Evolutionary conservation across 2,329 filamentous ascomycete genomes (phyloP).

Genomic region (Teratosphaeria gauchensis): DNA sequence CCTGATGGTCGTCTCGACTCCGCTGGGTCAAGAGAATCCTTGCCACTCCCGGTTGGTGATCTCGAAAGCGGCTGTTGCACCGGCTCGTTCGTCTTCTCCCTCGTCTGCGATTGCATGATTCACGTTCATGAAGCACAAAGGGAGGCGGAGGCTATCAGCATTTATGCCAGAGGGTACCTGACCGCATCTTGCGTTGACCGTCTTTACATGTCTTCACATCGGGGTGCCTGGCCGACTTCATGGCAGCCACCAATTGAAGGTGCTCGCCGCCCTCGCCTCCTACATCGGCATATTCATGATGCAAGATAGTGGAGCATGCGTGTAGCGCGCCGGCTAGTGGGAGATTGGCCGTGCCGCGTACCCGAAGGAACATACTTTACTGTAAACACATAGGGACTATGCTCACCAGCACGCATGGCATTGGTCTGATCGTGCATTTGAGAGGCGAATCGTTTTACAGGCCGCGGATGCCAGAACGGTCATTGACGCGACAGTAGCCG

Average conservation of each 20-base stretch:
- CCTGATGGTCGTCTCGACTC: neutral
- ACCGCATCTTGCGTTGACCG: neutral
- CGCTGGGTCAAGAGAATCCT: neutral
- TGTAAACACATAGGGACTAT: no score
- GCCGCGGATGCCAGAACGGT: no score
- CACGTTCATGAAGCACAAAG: neutral
- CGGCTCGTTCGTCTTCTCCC: neutral
- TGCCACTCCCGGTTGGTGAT: neutral
- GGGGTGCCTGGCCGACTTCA: neutral
- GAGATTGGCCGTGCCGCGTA: neutral
- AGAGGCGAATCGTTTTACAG: no score
- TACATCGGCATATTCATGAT: neutral
- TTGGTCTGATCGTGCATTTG: no score
- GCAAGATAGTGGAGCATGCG: neutral
- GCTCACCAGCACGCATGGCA: no score
- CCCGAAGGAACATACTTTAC: neutral
- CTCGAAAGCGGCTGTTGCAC: neutral
- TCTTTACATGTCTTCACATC: neutral
- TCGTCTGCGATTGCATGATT: neutral
- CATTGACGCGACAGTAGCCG: no score
- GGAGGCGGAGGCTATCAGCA: neutral
- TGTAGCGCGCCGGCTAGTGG: neutral
- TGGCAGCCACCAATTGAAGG: neutral
- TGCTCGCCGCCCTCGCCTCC: neutral
- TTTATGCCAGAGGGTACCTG: neutral